A percentile compares a stretch with the other conserved stretches of the same genome.
Evolutionary conservation across 345 rosid species (phyloP).

Genomic region (Eucalyptus cladocalyx): DNA sequence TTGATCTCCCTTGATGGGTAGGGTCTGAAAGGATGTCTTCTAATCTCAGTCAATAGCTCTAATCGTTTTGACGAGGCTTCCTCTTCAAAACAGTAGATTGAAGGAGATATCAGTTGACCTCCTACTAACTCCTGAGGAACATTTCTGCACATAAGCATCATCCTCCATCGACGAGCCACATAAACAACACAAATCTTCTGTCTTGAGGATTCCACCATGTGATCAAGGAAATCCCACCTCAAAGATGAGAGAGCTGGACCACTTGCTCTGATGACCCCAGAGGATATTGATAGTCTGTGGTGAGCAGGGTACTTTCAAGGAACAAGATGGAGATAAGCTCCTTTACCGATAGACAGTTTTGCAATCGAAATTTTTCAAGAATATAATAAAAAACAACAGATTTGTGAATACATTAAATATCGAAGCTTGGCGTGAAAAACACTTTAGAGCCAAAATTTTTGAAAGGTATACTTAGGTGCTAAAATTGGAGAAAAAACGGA

Average conservation of each 20-base stretch:
- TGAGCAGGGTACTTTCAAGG: background rate
- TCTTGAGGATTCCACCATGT: background rate
- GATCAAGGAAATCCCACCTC: background rate
- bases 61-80: background rate
- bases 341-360: background rate
- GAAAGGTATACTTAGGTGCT: accelerated
- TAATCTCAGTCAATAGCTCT: background rate
- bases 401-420: accelerated
- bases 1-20: background rate
- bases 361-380: background rate
- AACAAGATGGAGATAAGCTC: background rate
- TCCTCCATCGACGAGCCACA: background rate
- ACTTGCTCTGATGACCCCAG: background rate
- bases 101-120: background rate
- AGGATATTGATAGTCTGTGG: background rate
- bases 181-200: background rate
- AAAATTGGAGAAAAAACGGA: too few relatives aligned
- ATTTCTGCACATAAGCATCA: background rate
- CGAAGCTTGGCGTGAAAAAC: accelerated
- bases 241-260: background rate
- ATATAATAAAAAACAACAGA: background rate
- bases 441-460: too few relatives aligned
- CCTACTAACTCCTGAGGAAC: background rate
- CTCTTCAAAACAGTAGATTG: background rate
- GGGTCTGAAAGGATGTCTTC: background rate